Conservation (phyloP, 129 eudicot genomes). For the Pseudognaphalium luteoalbum region DNA sequence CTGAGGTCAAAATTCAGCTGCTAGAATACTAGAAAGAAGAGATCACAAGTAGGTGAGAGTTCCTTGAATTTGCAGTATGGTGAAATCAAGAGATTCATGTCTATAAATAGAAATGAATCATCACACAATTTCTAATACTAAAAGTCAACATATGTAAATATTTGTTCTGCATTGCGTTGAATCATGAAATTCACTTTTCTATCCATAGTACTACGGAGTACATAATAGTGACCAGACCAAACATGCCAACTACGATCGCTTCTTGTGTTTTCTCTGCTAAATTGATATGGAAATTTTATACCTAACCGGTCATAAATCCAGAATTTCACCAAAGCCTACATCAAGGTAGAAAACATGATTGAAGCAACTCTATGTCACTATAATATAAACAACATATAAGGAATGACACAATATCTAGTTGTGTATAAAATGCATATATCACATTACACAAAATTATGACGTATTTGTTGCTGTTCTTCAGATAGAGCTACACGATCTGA, state of each 20-base stretch:
- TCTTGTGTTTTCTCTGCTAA: background rate
- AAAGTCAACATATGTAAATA: conserved; percentile 2
- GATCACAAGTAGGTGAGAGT: background rate
- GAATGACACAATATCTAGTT: background rate
- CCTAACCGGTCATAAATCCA: conserved; percentile 1
- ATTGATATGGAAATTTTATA: background rate
- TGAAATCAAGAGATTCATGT: background rate
- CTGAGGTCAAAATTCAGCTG: background rate
- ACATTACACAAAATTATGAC: background rate
- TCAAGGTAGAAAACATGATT: background rate
- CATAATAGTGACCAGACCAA: background rate
- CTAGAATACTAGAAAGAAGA: background rate
- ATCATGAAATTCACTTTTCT: background rate
- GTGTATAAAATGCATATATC: background rate
- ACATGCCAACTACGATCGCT: background rate
- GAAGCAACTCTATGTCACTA: background rate
- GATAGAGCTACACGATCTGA: background rate
- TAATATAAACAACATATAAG: background rate
- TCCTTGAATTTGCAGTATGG: background rate
- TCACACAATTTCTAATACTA: background rate
- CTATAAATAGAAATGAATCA: background rate
- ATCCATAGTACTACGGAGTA: background rate
- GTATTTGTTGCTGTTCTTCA: background rate
- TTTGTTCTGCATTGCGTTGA: background rate
- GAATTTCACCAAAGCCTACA: background rate